Evolutionary conservation across 2,329 filamentous ascomycete genomes (phyloP).

Genomic region (Plenodomus biglobosus): DNA sequence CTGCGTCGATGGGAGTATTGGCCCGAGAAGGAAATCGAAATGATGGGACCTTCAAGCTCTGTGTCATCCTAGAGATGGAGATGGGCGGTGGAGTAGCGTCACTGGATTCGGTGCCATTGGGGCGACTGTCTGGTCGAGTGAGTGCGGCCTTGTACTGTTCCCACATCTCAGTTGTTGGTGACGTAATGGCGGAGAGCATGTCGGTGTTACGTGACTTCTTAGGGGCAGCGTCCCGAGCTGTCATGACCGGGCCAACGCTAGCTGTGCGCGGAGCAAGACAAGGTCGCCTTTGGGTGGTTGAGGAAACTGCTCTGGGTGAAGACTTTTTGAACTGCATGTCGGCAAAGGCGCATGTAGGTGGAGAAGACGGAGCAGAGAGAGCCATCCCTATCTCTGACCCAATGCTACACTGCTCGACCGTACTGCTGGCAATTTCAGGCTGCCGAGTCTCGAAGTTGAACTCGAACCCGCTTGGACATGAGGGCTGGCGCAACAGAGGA

Average conservation of each 20-base stretch:
- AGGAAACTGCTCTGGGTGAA: conserved; percentile 1
- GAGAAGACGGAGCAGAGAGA: conserved; percentile 14
- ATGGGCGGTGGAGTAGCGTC: conserved; percentile 5
- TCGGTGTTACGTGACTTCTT: conserved; percentile 2
- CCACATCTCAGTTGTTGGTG: conserved; percentile 11
- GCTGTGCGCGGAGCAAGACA: background rate
- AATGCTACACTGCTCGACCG: background rate
- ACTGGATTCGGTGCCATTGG: background rate
- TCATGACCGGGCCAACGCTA: background rate
- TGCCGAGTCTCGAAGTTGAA: conserved; percentile 7
- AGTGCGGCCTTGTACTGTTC: conserved; percentile 15
- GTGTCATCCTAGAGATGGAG: conserved; percentile 6
- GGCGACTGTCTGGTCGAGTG: conserved; percentile 9
- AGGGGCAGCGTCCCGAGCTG: too few relatives aligned
- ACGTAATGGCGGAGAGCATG: conserved; percentile 1
- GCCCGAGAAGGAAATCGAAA: conserved; percentile 4
- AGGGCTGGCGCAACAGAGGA: conserved; percentile 7
- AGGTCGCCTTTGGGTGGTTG: conserved; percentile 3
- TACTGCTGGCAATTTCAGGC: background rate
- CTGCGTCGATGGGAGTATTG: background rate
- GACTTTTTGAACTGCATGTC: background rate
- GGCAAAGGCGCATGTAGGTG: conserved; percentile 1
- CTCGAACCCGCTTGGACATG: conserved; percentile 6
- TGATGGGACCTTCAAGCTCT: conserved; percentile 8
- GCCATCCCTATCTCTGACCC: conserved; percentile 15